Conservation (phyloP, 352 stramenopile species). For the Phytophthora melonis region DNA sequence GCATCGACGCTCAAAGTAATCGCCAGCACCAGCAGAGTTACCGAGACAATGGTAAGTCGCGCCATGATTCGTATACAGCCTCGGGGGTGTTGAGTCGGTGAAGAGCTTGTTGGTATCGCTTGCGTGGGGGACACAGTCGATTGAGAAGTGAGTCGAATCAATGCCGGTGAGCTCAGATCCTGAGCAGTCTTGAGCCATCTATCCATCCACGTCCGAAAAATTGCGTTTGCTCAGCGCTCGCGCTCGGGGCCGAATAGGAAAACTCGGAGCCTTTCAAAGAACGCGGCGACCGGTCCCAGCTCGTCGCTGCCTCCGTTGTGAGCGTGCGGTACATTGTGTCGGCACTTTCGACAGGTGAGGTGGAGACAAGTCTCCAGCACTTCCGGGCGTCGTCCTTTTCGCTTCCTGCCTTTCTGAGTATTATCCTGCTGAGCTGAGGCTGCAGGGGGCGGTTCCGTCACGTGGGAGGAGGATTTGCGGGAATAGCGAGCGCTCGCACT, state of each 20-base stretch:
- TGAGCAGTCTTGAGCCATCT: constrained; percentile 27
- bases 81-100: constrained; percentile 3
- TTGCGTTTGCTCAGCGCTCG: constrained; percentile 5
- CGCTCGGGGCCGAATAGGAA: constrained; percentile 46
- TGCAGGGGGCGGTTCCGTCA: constrained; percentile 26
- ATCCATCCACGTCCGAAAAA: constrained; percentile 6
- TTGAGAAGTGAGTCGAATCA: constrained; percentile 30
- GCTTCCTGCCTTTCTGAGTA: constrained; percentile 33
- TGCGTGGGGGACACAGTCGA: constrained; percentile 14
- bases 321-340: constrained; percentile 30
- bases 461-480: constrained; percentile 38
- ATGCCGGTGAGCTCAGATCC: not conserved
- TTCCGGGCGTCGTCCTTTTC: constrained; percentile 52
- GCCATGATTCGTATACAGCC: constrained; percentile 24
- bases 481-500: constrained; percentile 36
- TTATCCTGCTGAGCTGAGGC: constrained; percentile 22
- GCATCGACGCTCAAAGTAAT: constrained; percentile 7
- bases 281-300: constrained; percentile 25
- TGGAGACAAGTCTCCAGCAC: constrained; percentile 79
- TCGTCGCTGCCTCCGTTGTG: constrained; percentile 36
- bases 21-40: constrained; percentile 18
- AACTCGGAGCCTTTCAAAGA: constrained; percentile 57
- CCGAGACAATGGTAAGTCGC: constrained; percentile 8
- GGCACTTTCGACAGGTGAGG: constrained; percentile 68
- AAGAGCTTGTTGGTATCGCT: constrained; percentile 27